Base-by-base conservation (phyloP, 352 stramenopile species). In the Pythium oligandrum region DNA sequence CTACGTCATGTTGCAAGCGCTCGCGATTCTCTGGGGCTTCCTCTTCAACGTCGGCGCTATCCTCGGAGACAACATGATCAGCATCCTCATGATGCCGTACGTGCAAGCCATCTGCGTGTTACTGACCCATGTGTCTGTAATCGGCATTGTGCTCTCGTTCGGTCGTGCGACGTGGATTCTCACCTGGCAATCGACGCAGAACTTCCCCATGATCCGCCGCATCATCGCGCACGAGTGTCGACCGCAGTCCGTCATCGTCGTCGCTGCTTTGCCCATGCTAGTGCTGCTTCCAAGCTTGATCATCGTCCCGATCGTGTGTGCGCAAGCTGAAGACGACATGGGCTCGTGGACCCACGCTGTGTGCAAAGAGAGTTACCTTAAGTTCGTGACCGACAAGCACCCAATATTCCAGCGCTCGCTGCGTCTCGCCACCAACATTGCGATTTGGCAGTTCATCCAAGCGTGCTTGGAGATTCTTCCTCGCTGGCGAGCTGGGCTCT, bases 1-100 rank as follows among this genome's bases (percentile, higher is more conserved):
- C 31, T 91, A 91, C 61, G 80, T 91, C 42, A 91, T 91, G 80
- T 59, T 91, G 30, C 79, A 75, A 69, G 80, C 82, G 43, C 60
- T 95, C 34, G 84, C 82, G 6, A 93, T 95, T 50, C 73, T 95
- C 26, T 95, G 84, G 84, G 80, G 76, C 3, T 95, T 93, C 36
- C 63, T 95, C 6, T 92, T 92, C 64, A 91, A 84, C 47, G 70
- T 95, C 35, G 80, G 80, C 17, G 82, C 82, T 11, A 85, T 95
- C n/a, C 47, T 95, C 42, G 82, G 82, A 30, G 82, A 91, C 64
- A 92, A 91, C 55, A 87, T 91, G 70, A 92, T 81, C 64, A 83
- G 63, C n/a, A 89, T 93, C 55, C 63, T 92, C 34, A 87, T 69
- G 4, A 95, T 95, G 84, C 76, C 80, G 7, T 82, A 85, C 42